Conservation (phyloP, 129 eudicot genomes). For the Escallonia rubra region DNA sequence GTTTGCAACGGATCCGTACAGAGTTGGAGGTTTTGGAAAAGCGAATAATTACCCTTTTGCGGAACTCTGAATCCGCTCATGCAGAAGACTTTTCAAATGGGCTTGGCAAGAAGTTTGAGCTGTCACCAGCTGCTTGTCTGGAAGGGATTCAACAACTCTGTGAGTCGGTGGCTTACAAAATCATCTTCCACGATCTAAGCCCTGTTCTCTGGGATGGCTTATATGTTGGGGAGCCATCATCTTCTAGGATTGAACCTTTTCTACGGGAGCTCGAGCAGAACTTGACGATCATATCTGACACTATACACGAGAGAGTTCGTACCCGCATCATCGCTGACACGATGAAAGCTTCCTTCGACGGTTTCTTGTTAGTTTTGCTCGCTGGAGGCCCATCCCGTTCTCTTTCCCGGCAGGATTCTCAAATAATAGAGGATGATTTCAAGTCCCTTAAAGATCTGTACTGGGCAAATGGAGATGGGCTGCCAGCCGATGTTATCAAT, state of each 20-base stretch:
- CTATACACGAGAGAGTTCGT: conserved; percentile 70
- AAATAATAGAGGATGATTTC: conserved; percentile 77
- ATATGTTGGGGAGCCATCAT: conserved; percentile 74
- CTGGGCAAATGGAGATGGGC: conserved; percentile 95
- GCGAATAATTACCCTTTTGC: conserved; percentile 75
- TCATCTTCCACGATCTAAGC: conserved; percentile 76
- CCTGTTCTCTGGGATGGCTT: conserved; percentile 79
- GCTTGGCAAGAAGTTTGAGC: conserved; percentile 67
- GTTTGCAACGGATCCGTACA: conserved; percentile 61
- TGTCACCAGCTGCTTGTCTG: conserved; percentile 64
- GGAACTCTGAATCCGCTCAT: conserved; percentile 85
- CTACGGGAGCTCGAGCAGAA: conserved; percentile 74
- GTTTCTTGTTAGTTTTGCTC: conserved; percentile 82
- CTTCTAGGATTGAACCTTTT: conserved; percentile 75
- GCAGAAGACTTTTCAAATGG: conserved; percentile 78
- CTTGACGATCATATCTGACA: conserved; percentile 59
- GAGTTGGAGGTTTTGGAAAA: conserved; percentile 82
- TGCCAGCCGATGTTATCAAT: conserved; percentile 70
- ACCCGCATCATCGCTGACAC: conserved; percentile 81
- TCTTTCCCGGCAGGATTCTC: conserved; percentile 65
- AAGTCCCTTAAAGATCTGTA: conserved; percentile 77
- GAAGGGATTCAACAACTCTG: conserved; percentile 88
- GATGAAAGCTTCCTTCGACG: conserved; percentile 87
- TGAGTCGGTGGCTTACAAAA: conserved; percentile 68
- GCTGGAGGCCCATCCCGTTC: conserved; percentile 91